A percentile compares a stretch with the other conserved stretches of the same genome.
These are phyloP conservation scores for Lippia alba DNA, from an alignment of 305 asterid genomes.

Conservation along the genomic window DNA sequence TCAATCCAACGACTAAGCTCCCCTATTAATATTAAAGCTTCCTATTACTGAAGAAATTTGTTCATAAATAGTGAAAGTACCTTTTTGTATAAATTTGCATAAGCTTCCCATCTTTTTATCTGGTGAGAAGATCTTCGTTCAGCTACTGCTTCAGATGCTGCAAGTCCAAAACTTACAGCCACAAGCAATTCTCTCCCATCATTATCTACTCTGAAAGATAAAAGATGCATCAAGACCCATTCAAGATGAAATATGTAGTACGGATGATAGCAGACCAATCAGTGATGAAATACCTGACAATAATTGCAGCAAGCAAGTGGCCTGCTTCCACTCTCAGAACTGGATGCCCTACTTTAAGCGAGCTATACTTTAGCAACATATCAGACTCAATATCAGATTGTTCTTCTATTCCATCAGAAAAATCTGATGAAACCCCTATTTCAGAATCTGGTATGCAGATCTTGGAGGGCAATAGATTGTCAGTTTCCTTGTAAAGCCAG, in stretches of 20 bases:
- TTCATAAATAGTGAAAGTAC: slow-evolving; percentile 38
- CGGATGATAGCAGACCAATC: slow-evolving; percentile 31
- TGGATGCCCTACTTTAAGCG: slow-evolving; percentile 94
- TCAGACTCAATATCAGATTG: slow-evolving; percentile 60
- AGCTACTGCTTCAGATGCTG: slow-evolving; percentile 86
- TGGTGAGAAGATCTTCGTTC: slow-evolving; percentile 87
- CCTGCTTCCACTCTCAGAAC: slow-evolving; percentile 97
- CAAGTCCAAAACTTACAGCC: slow-evolving; percentile 88
- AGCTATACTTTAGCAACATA: slow-evolving; percentile 54
- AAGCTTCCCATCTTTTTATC: slow-evolving; percentile 87
- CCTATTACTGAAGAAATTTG: slow-evolving; percentile 12
- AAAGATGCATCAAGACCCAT: slow-evolving; percentile 37
- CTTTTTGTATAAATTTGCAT: slow-evolving; percentile 87
- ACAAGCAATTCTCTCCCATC: slow-evolving; percentile 92
- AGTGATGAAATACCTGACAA: slow-evolving; percentile 69
- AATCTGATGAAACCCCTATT: slow-evolving; percentile 45
- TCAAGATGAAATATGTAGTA: slow-evolving; percentile 20
- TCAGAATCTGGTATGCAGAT: slow-evolving; percentile 55
- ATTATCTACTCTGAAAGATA: slow-evolving; percentile 67
- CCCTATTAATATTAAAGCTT: slow-evolving; percentile 21
- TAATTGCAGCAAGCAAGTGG: slow-evolving; percentile 92
- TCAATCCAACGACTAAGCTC: slow-evolving; percentile 8
- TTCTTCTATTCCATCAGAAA: slow-evolving; percentile 63
- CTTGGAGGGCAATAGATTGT: slow-evolving; percentile 58
- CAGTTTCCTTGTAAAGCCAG: slow-evolving; percentile 98